Base-by-base conservation (phyloP, 768 basidiomycete species). In the Xerocomellus amylosporus region DNA sequence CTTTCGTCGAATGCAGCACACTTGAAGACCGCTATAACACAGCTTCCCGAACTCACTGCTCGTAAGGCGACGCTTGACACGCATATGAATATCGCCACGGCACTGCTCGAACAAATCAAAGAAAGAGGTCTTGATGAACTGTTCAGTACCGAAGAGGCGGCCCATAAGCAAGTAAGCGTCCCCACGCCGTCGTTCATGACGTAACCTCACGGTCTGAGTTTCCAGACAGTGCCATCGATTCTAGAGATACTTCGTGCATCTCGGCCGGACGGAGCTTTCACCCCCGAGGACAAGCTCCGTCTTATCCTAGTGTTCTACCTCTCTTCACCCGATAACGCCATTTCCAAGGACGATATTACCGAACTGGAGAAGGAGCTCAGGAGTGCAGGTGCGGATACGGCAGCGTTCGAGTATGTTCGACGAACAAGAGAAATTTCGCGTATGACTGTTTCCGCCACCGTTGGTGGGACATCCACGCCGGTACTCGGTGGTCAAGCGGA, bases 71-170 rank as follows among this genome's bases (percentile, higher is more conserved):
- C 91, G 1, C 81, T 99, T 24, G 97, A 99, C 70, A 93, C 95
- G 4, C 97, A 99, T 69, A 98, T 99, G 95, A 98, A 98, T 73
- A 96, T 99, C 52, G 96, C 96, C 36, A 97, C 95, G 13, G 89
- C 95, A 17, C 74, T 99, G 10, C 76, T 99, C 28, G 93, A 96
- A 68, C 87, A 97, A 36, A 97, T 99, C 75, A 98, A 98, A 75
- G 86, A 86, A 54, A 84, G 97, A 34, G 93, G 91, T 4, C 79
- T 99, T 31, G 97, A 99, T 70, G 96, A 96, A 64, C 78, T 99
- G n/a, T 98, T 97, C 75, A 94, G 94, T 65, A 86, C 87, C 28
- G 97, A 99, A 75, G 97, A 99, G 71, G 84, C 86, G 5, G 89
- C 90, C 59, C 79, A 80, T 26, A 93, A 93, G 68, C 93, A 93